Evolutionary conservation across 179 eudicot genomes (phyloP), one percentile per base, ranked within the genome.

Genomic region (Heliamphora pulchella): DNA sequence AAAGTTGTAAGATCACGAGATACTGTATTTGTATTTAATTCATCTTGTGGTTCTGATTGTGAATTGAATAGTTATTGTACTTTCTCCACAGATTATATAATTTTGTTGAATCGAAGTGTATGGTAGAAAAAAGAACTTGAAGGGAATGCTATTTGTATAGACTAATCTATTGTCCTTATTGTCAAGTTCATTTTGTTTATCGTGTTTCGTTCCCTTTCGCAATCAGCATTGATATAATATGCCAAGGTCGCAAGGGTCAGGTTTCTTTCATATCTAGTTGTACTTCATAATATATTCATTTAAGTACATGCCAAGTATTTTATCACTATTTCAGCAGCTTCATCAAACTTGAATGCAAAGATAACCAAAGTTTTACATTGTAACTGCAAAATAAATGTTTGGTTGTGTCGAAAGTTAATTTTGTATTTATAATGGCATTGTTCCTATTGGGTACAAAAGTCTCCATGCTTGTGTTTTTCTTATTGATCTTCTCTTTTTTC

Each of bases 1-100:
- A 48, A 54, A 74, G 18, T 47, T 55, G 77, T 48, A 74, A 31
- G 62, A 14, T 54, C 63, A 22, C n/a, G 10, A 74, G 77, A 74
- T 55, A 20, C 46, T 72, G 18, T 2, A 20, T 53, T 39, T 54
- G 58, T 54, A 54, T 54, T 54, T 8, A 15, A 53, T 73, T 11
- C 9, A 73, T 22, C 18, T 8, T 71, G 57, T 47, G 17, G 75
- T 50, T 71, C 22, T 13, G 75, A 31, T 73, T 53, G 46, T 57
- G 17, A 57, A 41, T 57, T 41, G 46, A 41, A 57, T 11, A 74
- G 65, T 39, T 74, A 39, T n/a, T 20, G 6, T 46, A 20, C 50
- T 57, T 57, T 7, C 41, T 51, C 5, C 17, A 39, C 65, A 55
- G 48, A 55, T 74, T 8, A 55, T 57, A 57, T 57, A 14, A 41